Evolutionary conservation across 2,329 filamentous ascomycete genomes (phyloP), one percentile per base, ranked within the genome.

Genomic region (Stylonectria norvegica): DNA sequence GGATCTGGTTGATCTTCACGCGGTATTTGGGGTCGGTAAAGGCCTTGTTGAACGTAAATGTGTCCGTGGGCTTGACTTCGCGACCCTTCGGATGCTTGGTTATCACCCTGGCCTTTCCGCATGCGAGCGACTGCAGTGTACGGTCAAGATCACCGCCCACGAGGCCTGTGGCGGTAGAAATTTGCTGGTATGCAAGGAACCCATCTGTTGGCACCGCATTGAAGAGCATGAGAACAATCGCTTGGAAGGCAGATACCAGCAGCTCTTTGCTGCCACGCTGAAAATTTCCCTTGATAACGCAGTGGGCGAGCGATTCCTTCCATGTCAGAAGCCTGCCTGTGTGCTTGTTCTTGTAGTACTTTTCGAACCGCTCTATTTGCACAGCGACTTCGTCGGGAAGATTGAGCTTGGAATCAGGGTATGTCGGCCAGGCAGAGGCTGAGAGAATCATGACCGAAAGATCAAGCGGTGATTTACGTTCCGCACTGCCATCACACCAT

Each of bases 1-100:
- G 93, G 54, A 98, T 93, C 67, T 96, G 91, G 68, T 97, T 98
- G 72, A 98, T 96, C 72, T 98, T 98, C 68, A 98, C 83, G 41
- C 89, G 82, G 65, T 87, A 86, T 65, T 93, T 95, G 15, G 83
- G 76, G 59, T 96, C 85, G 3, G 70, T 70, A 65, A 98, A 98
- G 12, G 63, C 62, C 31, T 75, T 66, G 68, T 96, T 96, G 58
- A 95, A 83, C 0, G 79, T 80, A 58, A 98, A 98, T 0, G 83
- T 86, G 66, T 98, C 94, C 0, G 79, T 87, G 1, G 72, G 59
- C 43, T 78, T 76, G 51, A 98, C 81, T 0, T 98, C 90, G 39
- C 83, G 81, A 37, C 87, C 85, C 64, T 87, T 89, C 23, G 93
- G 93, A 47, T 84, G 79, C 66, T 98, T 98, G 30, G 70, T 76